Evolutionary conservation across 768 basidiomycete species (phyloP).

Genomic region (Russula sp.): DNA sequence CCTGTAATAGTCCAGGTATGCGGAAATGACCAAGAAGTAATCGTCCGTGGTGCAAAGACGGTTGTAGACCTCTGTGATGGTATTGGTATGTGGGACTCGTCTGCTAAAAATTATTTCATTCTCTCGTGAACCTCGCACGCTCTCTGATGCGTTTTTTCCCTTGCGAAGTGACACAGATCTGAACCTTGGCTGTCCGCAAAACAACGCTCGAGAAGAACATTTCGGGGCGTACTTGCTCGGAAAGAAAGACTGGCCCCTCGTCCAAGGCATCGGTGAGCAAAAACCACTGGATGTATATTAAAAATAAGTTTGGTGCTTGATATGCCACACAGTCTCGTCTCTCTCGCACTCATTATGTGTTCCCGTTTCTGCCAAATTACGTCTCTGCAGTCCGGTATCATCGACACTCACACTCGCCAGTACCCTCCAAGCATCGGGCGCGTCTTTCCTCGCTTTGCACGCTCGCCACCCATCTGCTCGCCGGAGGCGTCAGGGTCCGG

Average conservation of each 20-base stretch:
- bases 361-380: conserved; percentile 61
- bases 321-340: conserved; percentile 50
- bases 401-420: conserved; percentile 56
- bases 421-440: conserved; percentile 61
- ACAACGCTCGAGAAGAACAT: conserved; percentile 60
- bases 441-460: conserved; percentile 70
- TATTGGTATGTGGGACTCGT: conserved; percentile 49
- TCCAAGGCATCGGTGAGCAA: conserved; percentile 57
- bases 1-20: conserved; percentile 72
- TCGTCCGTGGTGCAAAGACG: conserved; percentile 59
- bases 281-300: not conserved
- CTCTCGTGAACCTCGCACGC: too few species aligned
- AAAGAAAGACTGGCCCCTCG: conserved; percentile 68
- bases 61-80: conserved; percentile 62
- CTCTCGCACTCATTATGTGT: conserved; percentile 62
- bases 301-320: not conserved
- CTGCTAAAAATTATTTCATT: too few species aligned
- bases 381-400: conserved; percentile 42
- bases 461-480: conserved; percentile 69
- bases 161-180: conserved; percentile 49
- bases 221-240: conserved; percentile 75
- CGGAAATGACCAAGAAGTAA: conserved; percentile 61
- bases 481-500: conserved; percentile 67
- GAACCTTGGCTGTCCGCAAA: conserved; percentile 80
- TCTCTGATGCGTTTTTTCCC: not conserved